Conservation (phyloP, 1,284 basidiomycete genomes). For the Mycena sp. region DNA sequence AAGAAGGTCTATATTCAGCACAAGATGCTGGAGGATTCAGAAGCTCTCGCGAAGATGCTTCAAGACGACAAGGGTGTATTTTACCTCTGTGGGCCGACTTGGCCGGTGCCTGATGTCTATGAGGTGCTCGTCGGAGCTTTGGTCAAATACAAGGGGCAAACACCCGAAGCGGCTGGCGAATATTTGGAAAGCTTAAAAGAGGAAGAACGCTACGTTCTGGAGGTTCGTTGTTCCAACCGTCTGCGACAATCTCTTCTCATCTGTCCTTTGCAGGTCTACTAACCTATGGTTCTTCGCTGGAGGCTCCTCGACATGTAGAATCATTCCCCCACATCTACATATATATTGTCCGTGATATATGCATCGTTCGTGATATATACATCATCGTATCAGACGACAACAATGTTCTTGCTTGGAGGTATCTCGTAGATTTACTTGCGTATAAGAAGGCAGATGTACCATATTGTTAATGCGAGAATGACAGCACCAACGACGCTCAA, state of each 20-base stretch:
- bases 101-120: constrained; percentile 98
- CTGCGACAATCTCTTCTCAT: no score
- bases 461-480: constrained; percentile 25
- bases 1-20: constrained; percentile 99
- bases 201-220: constrained; percentile 96
- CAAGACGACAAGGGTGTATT: constrained; percentile 83
- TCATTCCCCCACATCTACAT: no score
- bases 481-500: constrained; percentile 64
- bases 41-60: constrained; percentile 80
- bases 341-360: constrained; percentile 8
- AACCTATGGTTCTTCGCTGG: no score
- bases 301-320: no score
- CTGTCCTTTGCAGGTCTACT: no score
- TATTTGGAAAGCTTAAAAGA: constrained; percentile 95
- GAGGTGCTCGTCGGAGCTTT: constrained; percentile 89
- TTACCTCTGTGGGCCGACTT: constrained; percentile 97
- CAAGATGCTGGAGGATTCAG: constrained; percentile 94
- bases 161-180: constrained; percentile 76
- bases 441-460: constrained; percentile 19
- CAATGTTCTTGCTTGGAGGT: constrained; percentile 3
- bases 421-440: constrained; percentile 3
- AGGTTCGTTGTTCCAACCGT: constrained; percentile 49
- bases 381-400: neutral
- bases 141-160: constrained; percentile 75
- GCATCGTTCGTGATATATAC: neutral